A percentile compares a stretch with the other conserved stretches of the same genome.
Evolutionary conservation across 2,329 filamentous ascomycete species (phyloP).

Genomic region (Colletotrichum shisoi): DNA sequence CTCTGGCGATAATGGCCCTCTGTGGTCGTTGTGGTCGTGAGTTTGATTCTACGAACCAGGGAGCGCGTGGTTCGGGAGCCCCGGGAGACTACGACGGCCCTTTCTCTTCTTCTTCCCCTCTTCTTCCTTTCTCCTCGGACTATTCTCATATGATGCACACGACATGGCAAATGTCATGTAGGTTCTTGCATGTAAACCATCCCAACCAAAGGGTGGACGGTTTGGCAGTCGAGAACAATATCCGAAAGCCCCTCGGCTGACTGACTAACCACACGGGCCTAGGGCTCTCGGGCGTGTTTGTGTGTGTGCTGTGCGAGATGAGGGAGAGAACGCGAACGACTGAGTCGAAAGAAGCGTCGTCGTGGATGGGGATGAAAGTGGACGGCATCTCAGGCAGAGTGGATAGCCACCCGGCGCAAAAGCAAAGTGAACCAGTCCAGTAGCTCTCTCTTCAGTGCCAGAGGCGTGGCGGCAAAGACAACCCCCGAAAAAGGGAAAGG

Average conservation of each 20-base stretch:
- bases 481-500: background rate
- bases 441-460: background rate
- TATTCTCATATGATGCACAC: background rate
- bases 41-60: background rate
- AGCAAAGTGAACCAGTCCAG: background rate
- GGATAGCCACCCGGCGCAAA: background rate
- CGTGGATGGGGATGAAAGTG: background rate
- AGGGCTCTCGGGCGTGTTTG: conserved; percentile 10
- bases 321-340: background rate
- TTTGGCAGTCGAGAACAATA: background rate
- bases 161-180: background rate
- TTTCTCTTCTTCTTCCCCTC: background rate
- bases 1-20: background rate
- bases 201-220: background rate
- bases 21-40: conserved; percentile 7
- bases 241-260: background rate
- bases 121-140: background rate
- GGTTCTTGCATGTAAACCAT: background rate
- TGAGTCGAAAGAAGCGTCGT: conserved; percentile 1
- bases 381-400: background rate
- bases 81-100: background rate
- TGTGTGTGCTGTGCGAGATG: background rate
- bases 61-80: background rate
- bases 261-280: background rate
- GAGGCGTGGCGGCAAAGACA: background rate